Evolutionary conservation across 2,329 filamentous ascomycete genomes (phyloP).

Genomic region (Alternaria dauci): DNA sequence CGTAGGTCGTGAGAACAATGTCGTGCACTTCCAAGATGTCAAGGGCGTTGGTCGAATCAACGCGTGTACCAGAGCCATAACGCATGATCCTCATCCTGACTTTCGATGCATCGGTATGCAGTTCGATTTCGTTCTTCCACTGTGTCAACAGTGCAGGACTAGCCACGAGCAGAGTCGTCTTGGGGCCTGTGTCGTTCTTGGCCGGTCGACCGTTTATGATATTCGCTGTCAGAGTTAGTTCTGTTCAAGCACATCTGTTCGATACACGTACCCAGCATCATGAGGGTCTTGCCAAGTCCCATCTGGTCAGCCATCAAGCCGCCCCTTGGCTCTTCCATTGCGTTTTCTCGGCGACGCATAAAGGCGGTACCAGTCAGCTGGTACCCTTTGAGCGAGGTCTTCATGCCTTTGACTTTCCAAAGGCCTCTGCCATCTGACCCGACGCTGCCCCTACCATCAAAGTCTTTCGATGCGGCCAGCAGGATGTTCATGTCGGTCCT

Average conservation of each 20-base stretch:
- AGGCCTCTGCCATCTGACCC: constrained; percentile 44
- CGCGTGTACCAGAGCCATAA: constrained; percentile 35
- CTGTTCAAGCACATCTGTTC: neutral
- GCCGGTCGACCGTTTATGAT: constrained; percentile 52
- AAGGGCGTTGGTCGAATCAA: constrained; percentile 27
- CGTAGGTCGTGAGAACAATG: constrained; percentile 55
- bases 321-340: constrained; percentile 45
- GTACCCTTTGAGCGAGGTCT: constrained; percentile 55
- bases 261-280: constrained; percentile 42
- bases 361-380: constrained; percentile 63
- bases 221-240: constrained; percentile 44
- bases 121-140: constrained; percentile 49
- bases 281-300: constrained; percentile 54
- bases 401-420: constrained; percentile 61
- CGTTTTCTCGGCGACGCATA: constrained; percentile 63
- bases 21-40: constrained; percentile 35
- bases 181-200: constrained; percentile 15
- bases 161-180: constrained; percentile 56
- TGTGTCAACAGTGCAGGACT: constrained; percentile 52
- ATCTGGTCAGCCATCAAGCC: constrained; percentile 55
- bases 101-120: constrained; percentile 31
- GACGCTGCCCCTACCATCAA: constrained; percentile 50
- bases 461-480: constrained; percentile 52
- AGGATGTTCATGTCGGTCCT: constrained; percentile 50
- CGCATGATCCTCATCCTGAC: constrained; percentile 32